phyloP scores from a whole-genome alignment of 768 basidiomycete species.

The Auricularia auricula-judae region DNA sequence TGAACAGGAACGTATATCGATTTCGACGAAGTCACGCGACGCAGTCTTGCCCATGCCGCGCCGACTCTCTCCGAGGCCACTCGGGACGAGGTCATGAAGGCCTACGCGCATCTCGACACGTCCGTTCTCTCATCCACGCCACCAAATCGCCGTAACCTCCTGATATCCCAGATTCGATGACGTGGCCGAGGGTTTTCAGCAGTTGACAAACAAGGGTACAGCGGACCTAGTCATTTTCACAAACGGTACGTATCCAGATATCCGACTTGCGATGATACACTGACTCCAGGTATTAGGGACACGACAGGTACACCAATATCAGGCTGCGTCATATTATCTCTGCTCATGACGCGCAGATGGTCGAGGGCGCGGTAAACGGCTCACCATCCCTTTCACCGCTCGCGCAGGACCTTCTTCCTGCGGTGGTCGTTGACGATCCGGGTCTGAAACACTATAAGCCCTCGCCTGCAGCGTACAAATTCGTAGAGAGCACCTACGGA shows the following conservation, averaged over 20 bases:
- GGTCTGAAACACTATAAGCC: slow-evolving; percentile 17
- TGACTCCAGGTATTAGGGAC: no score
- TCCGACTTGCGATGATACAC: no score
- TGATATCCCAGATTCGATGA: not conserved
- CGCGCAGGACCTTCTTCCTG: not conserved
- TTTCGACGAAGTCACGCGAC: slow-evolving; percentile 17
- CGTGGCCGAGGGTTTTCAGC: not conserved
- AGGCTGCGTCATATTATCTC: not conserved
- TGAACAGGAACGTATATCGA: slow-evolving; percentile 15
- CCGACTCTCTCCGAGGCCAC: not conserved
- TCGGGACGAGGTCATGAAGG: slow-evolving; percentile 12
- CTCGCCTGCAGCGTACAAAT: slow-evolving; percentile 14
- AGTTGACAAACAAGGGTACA: not conserved
- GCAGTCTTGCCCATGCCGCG: slow-evolving; percentile 16
- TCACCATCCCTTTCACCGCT: not conserved
- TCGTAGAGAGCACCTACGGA: slow-evolving; percentile 9
- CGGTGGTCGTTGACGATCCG: slow-evolving; percentile 11
- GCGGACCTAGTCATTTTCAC: slow-evolving; percentile 14
- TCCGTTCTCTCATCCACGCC: slow-evolving; percentile 4
- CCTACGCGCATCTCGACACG: slow-evolving; percentile 14
- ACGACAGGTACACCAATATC: no score
- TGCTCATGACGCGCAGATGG: slow-evolving; percentile 12
- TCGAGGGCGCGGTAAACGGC: slow-evolving; percentile 12
- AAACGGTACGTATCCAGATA: slow-evolving; percentile 13
- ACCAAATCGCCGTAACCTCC: no score